Percentiles rank a stretch among this genome's conserved stretches.
These are phyloP conservation scores for Malassezia dermatis DNA, from an alignment of 1,284 basidiomycete species.

Conservation along the genomic window DNA sequence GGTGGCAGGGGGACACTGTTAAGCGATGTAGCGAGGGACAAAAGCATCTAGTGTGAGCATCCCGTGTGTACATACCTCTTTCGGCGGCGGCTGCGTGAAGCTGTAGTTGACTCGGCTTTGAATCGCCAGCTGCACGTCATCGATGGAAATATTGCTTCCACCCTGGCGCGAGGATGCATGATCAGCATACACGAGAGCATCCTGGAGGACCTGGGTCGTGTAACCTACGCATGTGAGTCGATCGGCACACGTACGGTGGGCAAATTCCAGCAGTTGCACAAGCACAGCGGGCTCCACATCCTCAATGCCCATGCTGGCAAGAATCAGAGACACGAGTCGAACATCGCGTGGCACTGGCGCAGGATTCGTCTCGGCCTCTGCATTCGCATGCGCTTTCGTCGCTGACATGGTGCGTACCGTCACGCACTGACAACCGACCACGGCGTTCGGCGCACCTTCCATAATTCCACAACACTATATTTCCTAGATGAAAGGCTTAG, in stretches of 20 bases:
- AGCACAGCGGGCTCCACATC: slow-evolving; percentile 88
- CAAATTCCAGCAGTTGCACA: slow-evolving; percentile 88
- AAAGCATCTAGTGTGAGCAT: slow-evolving; percentile 59
- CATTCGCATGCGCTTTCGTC: not conserved
- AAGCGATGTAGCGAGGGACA: slow-evolving; percentile 77
- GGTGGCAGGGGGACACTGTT: slow-evolving; percentile 79
- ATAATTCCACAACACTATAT: slow-evolving; percentile 5
- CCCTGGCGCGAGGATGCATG: slow-evolving; percentile 56
- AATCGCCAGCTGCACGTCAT: slow-evolving; percentile 81
- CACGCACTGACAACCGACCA: not conserved
- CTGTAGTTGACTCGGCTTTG: slow-evolving; percentile 89
- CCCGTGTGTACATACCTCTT: slow-evolving; percentile 63
- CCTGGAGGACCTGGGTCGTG: slow-evolving; percentile 77
- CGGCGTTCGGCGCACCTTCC: not conserved
- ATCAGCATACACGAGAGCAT: slow-evolving; percentile 84
- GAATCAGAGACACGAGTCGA: slow-evolving; percentile 77
- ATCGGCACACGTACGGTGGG: slow-evolving; percentile 56
- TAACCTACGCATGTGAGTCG: slow-evolving; percentile 54
- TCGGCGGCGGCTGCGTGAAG: slow-evolving; percentile 80
- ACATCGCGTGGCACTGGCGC: slow-evolving; percentile 64
- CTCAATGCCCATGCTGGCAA: slow-evolving; percentile 85
- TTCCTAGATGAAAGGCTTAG: slow-evolving; percentile 4
- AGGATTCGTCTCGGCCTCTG: not conserved
- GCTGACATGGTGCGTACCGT: slow-evolving; percentile 11
- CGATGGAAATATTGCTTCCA: slow-evolving; percentile 56